Conservation (phyloP, 495 filamentous ascomycete genomes). For the Saxophila tyrrhenica region DNA sequence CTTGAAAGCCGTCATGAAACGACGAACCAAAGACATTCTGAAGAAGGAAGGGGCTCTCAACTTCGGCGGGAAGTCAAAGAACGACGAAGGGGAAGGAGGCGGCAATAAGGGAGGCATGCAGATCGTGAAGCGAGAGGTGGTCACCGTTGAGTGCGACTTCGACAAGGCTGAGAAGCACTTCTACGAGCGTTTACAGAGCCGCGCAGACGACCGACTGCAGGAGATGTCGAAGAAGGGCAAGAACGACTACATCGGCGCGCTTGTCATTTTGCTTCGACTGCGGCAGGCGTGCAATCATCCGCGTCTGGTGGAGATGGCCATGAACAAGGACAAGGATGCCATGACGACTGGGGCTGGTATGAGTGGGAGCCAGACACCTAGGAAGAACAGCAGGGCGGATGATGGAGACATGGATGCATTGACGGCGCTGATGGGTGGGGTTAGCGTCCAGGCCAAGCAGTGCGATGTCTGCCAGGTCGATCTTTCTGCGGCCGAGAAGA, state of each 20-base stretch:
- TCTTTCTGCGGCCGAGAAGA: slow-evolving; percentile 47
- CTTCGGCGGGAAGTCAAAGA: slow-evolving; percentile 46
- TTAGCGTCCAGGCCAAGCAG: slow-evolving; percentile 68
- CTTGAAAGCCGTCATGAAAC: slow-evolving; percentile 91
- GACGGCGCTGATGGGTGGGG: slow-evolving; percentile 70
- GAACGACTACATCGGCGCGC: slow-evolving; percentile 68
- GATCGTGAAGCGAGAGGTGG: slow-evolving; percentile 76
- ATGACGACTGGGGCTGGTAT: slow-evolving; percentile 48
- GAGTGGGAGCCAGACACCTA: slow-evolving; percentile 31
- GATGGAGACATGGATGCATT: slow-evolving; percentile 65
- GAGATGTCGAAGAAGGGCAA: slow-evolving; percentile 86
- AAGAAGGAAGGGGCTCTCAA: slow-evolving; percentile 70
- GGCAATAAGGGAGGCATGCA: slow-evolving; percentile 52
- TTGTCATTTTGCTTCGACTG: slow-evolving; percentile 77
- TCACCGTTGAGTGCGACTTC: slow-evolving; percentile 69
- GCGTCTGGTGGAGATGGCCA: slow-evolving; percentile 67
- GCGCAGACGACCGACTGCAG: slow-evolving; percentile 74
- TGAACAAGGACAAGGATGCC: slow-evolving; percentile 80
- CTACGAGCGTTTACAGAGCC: slow-evolving; percentile 70
- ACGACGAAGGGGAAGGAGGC: slow-evolving; percentile 36
- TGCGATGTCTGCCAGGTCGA: slow-evolving; percentile 81
- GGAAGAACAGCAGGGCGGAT: slow-evolving; percentile 36
- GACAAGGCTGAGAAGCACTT: slow-evolving; percentile 68
- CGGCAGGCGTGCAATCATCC: slow-evolving; percentile 93
- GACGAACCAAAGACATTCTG: slow-evolving; percentile 87